Base-by-base conservation (phyloP, 2,329 filamentous ascomycete species). In the Penicillium crustosum region DNA sequence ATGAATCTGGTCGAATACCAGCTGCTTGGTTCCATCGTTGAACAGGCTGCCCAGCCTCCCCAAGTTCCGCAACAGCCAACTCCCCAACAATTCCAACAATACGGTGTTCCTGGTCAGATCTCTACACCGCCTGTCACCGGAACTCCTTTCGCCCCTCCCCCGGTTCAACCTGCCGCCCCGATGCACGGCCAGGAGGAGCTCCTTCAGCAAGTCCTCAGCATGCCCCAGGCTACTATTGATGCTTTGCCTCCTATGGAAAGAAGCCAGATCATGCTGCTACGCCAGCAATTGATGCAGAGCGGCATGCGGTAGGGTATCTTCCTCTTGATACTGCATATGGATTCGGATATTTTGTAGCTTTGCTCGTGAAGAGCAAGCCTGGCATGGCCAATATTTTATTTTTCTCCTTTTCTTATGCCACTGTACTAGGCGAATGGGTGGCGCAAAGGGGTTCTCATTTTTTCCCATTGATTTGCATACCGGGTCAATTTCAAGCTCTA, bases 1-100 rank as follows among this genome's bases (percentile, higher is more conserved):
- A 94, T 97, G 85, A 91, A 92, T 45, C 86, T 97, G 10, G 91
- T 97, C 55, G 93, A 94, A 57, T 89, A 91, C 15, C 87, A 88
- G 67, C 87, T 92, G 3, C 87, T 97, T 54, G 85, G 88, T 61
- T 88, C 89, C 5, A 90, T 97, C 31, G 83, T 97, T 53, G 90
- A 95, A 69, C 81, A 78, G 73, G 78, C 73, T 62, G 77, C 73
- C 9, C 77, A 79, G 60, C 75, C 77, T 10, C 70, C 72, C 10
- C 72, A 70, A 48, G 62, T 77, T 7, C 73, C 75, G 25, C 73
- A 77, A 42, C 77, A 77, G 25, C 68, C 73, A 9, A 48, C 50
- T 2, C 67, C 70, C 12, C 74, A 74, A 31, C 67, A 72, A 21
- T 76, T 73, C 58, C 74, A 75, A 49, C 69, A 68, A 19, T 78